Evolutionary conservation across 805 yeast species (phyloP), one percentile per base, ranked within the genome.

Genomic region (Pichia membranifaciens): DNA sequence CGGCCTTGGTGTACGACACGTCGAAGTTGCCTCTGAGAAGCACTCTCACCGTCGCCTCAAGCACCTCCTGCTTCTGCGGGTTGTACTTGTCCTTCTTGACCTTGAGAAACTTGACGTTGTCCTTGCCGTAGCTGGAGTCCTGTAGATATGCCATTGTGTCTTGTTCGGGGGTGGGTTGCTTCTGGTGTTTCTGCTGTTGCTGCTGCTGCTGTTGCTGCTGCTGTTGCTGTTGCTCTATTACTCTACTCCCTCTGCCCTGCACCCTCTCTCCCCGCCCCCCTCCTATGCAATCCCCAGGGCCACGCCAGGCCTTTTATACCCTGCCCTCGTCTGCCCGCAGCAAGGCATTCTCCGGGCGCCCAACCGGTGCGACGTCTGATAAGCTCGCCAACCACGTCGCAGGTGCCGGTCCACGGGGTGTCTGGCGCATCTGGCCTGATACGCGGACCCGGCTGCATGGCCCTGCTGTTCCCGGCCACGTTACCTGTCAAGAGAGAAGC

Each of bases 91-190:
- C 87, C 61, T 83, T 85, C 68, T 80, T 83, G 57, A 89, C 96
- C 69, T 89, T 90, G 59, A 90, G 76, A 67, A 90, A 86, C 65
- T 90, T 88, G 64, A 90, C 96, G 69, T 88, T 87, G 66, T 81
- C 95, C 66, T 90, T 90, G 55, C 97, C 97, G 74, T 90, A 90
- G 28, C 86, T 71, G 23, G 95, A 82, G 9, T 72, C 59, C 55
- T 61, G 62, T 49, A 64, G 51, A 34, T 52, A 52, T 10, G 65
- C 60, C 67, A 62, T 63, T 38, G 18, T 10, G 52, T 41, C 3
- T 13, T 35, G 15, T 17, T 13, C 25, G 23, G 8, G 21, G 2
- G 15, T 36, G 21, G 3, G n/a, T 18, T 8, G 3, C 8, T 38
- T 17, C 16, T 9, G 9, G 5, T 38, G n/a, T 63, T 37, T 20